Percentiles rank a stretch among this genome's conserved stretches.
Conservation (phyloP, 164 flowering plant genomes). For the Euptelea pleiosperma region DNA sequence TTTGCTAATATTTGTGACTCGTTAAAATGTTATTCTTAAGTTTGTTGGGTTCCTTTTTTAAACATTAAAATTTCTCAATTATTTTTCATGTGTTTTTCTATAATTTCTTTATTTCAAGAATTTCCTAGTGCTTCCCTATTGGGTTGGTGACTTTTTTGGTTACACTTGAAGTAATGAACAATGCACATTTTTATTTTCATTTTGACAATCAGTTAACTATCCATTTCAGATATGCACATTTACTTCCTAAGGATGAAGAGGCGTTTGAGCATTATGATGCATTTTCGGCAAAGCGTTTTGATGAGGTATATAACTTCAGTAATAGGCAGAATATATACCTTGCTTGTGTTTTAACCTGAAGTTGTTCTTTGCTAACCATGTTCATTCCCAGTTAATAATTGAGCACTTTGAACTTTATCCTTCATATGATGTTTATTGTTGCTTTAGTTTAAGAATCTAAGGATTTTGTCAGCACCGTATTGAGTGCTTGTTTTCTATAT, state of each 20-base stretch:
- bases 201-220: not conserved
- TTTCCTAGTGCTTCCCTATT: too few species aligned
- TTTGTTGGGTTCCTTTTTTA: not conserved
- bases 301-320: slow-evolving; percentile 57
- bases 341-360: not conserved
- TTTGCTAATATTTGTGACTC: not conserved
- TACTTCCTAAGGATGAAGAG: slow-evolving; percentile 93
- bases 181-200: not conserved
- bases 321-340: not conserved
- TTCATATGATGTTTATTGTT: too few species aligned
- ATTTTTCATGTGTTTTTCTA: not conserved
- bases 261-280: slow-evolving; percentile 76
- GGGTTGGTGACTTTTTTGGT: too few species aligned
- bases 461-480: too few species aligned
- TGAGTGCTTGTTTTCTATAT: too few species aligned
- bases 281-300: slow-evolving; percentile 71
- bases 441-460: too few species aligned
- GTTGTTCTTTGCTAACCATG: too few species aligned
- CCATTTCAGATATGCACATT: slow-evolving; percentile 65
- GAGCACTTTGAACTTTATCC: too few species aligned
- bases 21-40: slow-evolving; percentile 6
- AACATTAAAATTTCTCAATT: not conserved
- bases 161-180: not conserved
- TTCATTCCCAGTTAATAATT: too few species aligned
- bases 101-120: too few species aligned